Conservation (phyloP, 2,329 filamentous ascomycete genomes). For the Colletotrichum brevisporum region DNA sequence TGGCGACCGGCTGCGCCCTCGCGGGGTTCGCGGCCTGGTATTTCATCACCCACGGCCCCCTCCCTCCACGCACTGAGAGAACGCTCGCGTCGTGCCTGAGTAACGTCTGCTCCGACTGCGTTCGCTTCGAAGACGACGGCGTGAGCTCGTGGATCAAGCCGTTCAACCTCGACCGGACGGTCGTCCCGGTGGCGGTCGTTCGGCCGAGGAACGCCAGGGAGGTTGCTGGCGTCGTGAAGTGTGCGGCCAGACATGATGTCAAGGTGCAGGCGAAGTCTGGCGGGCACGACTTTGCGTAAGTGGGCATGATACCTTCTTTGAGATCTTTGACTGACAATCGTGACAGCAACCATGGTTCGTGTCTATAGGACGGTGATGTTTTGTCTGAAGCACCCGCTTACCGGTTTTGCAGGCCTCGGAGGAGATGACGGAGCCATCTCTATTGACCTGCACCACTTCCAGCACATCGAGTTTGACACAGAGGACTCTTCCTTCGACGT, state of each 20-base stretch:
- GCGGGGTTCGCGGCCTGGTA: background rate
- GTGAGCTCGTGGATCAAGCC: conserved; percentile 60
- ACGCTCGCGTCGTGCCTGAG: conserved; percentile 60
- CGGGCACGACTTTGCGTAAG: conserved; percentile 73
- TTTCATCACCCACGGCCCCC: background rate
- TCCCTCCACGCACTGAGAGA: background rate
- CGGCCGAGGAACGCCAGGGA: conserved; percentile 66
- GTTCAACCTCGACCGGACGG: conserved; percentile 65
- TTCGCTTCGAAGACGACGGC: conserved; percentile 52
- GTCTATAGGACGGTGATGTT: background rate
- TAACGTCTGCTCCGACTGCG: conserved; percentile 60
- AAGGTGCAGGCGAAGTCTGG: conserved; percentile 74
- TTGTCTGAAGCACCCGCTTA: too few species aligned
- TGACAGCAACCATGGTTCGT: conserved; percentile 21
- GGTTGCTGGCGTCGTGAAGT: conserved; percentile 69
- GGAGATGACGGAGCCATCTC: conserved; percentile 65
- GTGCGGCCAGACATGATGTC: conserved; percentile 62
- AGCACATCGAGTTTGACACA: conserved; percentile 67
- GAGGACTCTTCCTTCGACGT: conserved; percentile 61
- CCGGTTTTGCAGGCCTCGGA: conserved; percentile 50
- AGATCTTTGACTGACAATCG: background rate
- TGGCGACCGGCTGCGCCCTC: background rate
- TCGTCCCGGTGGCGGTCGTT: conserved; percentile 69
- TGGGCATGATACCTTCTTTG: background rate
- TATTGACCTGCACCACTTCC: conserved; percentile 67